Evolutionary conservation across 352 stramenopile genomes (phyloP), one percentile per base, ranked within the genome.

Genomic region (Phytophthora foliorum): DNA sequence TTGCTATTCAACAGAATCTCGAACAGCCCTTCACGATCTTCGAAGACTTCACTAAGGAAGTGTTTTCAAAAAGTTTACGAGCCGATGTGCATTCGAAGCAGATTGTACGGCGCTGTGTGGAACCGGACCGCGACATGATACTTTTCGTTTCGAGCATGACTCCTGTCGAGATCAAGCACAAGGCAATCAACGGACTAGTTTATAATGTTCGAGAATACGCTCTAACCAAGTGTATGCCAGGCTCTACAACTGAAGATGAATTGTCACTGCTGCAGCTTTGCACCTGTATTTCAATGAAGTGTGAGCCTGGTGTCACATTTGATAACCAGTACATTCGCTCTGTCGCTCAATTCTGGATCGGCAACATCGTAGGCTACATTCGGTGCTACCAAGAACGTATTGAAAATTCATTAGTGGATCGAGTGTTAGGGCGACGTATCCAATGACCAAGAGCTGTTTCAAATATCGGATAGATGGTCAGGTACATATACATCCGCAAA

Each of bases 231-330:
- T 67, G 57, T 32, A 46, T 73, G 6, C 54, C 25, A 14, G 25
- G 36, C 1, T 73, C 74, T 19, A 55, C 36, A n/a, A 3, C 42
- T 10, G 48, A 29, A 22, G 19, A 42, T 9, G 68, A 80, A 16
- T 61, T 69, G 22, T 72, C 75, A 24, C 71, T 87, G 16, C 65
- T 91, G 29, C 75, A 88, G 61, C 75, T 73, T 46, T 84, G 69
- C 57, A 69, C 72, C 11, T 67, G 83, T 19, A 70, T 82, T 39
- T 82, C 76, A 17, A 69, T 78, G n/a, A 69, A 88, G 54, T 74
- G 75, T 25, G 72, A 39, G 6, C 49, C 69, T 44, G 63, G 66
- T 21, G 38, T 46, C 41, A 38, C 52, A 32, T 52, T 70, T 34
- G 53, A 72, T n/a, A 24, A 72, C 36, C 51, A 24, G 9, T 55